Evolutionary conservation across 345 rosid genomes (phyloP).

Genomic region (Salix arbutifolia): DNA sequence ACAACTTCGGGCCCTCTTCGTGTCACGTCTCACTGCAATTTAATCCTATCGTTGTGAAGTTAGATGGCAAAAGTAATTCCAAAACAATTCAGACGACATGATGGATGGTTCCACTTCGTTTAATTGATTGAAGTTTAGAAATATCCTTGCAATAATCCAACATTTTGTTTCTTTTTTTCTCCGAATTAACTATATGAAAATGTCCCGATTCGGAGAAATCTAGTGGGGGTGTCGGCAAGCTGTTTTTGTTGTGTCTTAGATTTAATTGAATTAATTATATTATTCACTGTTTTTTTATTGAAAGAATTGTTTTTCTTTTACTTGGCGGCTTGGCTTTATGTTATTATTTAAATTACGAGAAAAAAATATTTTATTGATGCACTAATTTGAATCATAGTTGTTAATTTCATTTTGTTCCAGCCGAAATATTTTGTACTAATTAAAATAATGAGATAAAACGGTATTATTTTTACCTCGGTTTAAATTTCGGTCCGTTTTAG

Average conservation of each 20-base stretch:
- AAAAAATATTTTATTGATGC: too few relatives aligned
- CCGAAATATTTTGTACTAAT: too few relatives aligned
- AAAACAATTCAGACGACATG: background rate
- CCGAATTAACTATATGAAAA: too few relatives aligned
- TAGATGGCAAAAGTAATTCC: background rate
- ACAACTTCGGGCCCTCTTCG: background rate
- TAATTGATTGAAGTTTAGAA: background rate
- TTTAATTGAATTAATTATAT: background rate
- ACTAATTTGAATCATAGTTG: too few relatives aligned
- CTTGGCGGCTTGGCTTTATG: too few relatives aligned
- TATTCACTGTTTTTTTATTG: background rate
- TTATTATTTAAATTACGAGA: background rate
- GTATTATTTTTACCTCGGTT: too few relatives aligned
- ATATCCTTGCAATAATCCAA: background rate
- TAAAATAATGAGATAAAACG: rapidly evolving
- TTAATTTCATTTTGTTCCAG: too few relatives aligned
- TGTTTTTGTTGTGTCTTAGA: too few relatives aligned
- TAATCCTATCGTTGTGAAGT: background rate
- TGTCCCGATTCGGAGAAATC: too few relatives aligned
- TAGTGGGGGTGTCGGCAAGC: too few relatives aligned
- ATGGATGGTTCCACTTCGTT: background rate
- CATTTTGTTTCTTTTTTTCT: background rate
- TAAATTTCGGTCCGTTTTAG: too few relatives aligned
- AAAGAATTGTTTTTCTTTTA: too few relatives aligned
- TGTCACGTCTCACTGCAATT: background rate